Evolutionary conservation across 805 yeast genomes (phyloP), one percentile per base, ranked within the genome.

Genomic region (Kluyveromyces wickerhamii): DNA sequence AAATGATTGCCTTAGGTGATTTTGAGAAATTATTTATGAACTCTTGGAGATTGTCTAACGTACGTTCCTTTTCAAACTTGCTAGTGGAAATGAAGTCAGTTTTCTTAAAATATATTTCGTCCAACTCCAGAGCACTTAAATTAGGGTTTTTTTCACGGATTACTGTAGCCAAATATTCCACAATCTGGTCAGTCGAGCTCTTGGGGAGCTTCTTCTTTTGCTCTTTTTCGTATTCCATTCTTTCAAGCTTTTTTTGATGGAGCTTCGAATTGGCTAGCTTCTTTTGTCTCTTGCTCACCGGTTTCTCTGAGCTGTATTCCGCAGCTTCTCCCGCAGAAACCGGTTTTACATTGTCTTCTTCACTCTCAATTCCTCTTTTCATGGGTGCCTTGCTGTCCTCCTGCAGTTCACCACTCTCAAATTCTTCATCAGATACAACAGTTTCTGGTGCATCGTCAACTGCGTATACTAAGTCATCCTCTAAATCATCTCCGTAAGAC

Each of bases 41-140:
- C 15, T 60, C 61, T 2, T 71, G 57, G 36, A 82, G 63, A 43
- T 77, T 74, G 2, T 67, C 75, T 39, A 83, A 56, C 23, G 52
- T 67, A 42, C 94, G 67, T 14, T 66, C 62, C 4, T 28, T 32
- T 3, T 65, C 68, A 48, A 72, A 79, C 23, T 69, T 76, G 1
- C 77, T 67, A 0, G 89, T 78, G 27, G 78, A 75, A 27, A 77
- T 63, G 44, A 87, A 67, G 41, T 73, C 70, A 4, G 62, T 41
- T 53, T 73, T 74, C 55, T 69, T 65, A 54, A 76, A 62, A 48
- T 77, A 78, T 34, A 71, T 47, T 31, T 83, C 94, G 14, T 74
- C 63, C 39, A 85, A 66, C 52, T 88, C 96, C 37, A 88, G 59
- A 3, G 85, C 74, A 16, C 94, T 77, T 21, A 84, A 65, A 42